These are phyloP conservation scores for Tylopilus plumbeoviolaceoides DNA, from an alignment of 768 basidiomycete species.

Conservation along the genomic window DNA sequence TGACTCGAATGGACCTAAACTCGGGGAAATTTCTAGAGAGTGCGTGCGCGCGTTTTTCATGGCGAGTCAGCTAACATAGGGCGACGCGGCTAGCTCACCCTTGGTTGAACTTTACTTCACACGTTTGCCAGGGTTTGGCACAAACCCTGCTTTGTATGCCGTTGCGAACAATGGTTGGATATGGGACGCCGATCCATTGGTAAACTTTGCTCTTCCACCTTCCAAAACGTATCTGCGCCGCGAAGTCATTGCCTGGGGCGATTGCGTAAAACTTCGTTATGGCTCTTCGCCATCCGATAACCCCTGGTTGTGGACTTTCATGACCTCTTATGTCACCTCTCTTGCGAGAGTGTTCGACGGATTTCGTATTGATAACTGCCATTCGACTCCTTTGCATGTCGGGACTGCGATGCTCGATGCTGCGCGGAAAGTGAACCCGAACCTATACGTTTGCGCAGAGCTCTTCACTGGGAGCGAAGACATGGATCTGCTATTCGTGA, in stretches of 20 bases:
- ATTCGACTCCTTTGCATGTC: constrained; percentile 95
- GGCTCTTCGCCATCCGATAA: constrained; percentile 76
- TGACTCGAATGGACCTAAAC: constrained; percentile 76
- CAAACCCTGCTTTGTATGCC: constrained; percentile 55
- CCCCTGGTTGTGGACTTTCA: constrained; percentile 93
- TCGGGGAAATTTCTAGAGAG: constrained; percentile 75
- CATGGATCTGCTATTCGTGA: constrained; percentile 89
- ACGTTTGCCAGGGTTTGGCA: constrained; percentile 59
- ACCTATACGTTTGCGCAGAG: constrained; percentile 96
- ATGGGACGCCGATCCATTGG: constrained; percentile 91
- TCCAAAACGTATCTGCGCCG: constrained; percentile 95
- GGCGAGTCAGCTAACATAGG: constrained; percentile 6
- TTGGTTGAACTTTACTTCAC: constrained; percentile 94
- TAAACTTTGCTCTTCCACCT: constrained; percentile 88
- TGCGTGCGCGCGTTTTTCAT: constrained; percentile 36
- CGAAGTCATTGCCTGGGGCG: constrained; percentile 96
- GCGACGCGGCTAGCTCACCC: constrained; percentile 51
- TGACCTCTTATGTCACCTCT: constrained; percentile 75
- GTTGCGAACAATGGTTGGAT: constrained; percentile 99
- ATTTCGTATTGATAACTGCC: constrained; percentile 97
- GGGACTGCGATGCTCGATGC: constrained; percentile 93
- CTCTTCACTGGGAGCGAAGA: constrained; percentile 95
- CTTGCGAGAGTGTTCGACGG: constrained; percentile 88
- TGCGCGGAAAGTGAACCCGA: constrained; percentile 81
- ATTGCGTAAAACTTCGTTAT: constrained; percentile 97